Conservation (phyloP, 768 basidiomycete species). For the Trametes maxima region DNA sequence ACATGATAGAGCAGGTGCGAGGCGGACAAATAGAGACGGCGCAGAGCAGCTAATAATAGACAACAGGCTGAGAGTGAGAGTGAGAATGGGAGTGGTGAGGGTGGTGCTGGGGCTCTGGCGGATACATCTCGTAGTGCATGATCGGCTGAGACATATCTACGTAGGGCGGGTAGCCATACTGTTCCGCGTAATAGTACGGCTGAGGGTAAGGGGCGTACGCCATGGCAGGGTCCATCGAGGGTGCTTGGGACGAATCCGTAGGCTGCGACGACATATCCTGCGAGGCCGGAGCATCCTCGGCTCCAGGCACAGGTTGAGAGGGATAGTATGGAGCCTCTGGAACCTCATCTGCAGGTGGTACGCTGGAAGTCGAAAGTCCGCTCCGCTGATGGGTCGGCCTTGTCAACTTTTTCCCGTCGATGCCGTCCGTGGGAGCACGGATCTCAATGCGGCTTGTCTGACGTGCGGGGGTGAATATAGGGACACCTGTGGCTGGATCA, state of each 20-base stretch:
- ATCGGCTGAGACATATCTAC: conserved; percentile 68
- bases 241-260: conserved; percentile 27
- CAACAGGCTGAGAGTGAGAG: conserved; percentile 33
- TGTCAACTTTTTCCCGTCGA: conserved; percentile 31
- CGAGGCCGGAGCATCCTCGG: background rate
- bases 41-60: conserved; percentile 56
- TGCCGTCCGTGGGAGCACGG: conserved; percentile 53
- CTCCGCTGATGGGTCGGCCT: conserved; percentile 50
- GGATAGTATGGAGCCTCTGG: too few species aligned
- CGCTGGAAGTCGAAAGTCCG: conserved; percentile 29
- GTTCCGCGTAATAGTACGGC: conserved; percentile 72
- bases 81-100: conserved; percentile 41
- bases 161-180: conserved; percentile 67
- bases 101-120: conserved; percentile 45
- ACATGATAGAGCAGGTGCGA: conserved; percentile 31
- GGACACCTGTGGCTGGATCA: conserved; percentile 64
- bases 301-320: too few species aligned
- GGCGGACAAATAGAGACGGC: conserved; percentile 16
- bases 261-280: conserved; percentile 16
- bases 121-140: conserved; percentile 70
- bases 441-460: conserved; percentile 75
- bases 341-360: background rate
- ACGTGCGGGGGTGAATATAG: conserved; percentile 76
- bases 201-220: conserved; percentile 61
- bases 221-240: conserved; percentile 46